Evolutionary conservation across 2,329 filamentous ascomycete species (phyloP).

Genomic region (Colletotrichum simmondsii): DNA sequence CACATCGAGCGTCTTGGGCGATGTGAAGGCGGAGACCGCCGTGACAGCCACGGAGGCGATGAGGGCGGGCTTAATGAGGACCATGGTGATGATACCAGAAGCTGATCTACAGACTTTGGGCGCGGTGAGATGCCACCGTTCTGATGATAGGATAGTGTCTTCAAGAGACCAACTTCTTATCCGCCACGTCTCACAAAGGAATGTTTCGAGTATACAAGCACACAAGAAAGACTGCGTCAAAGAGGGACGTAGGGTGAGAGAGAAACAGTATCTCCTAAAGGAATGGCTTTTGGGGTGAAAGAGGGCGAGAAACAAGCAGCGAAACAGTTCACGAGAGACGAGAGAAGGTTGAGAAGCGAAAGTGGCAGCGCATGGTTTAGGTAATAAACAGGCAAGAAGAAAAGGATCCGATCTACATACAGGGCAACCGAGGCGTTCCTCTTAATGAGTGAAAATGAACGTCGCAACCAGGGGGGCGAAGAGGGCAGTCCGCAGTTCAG

Average conservation of each 20-base stretch:
- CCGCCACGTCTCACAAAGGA: not conserved
- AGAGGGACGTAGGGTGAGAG: not conserved
- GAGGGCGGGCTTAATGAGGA: constrained; percentile 14
- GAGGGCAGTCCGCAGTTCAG: not conserved
- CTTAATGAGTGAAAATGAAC: not conserved
- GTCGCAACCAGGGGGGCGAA: not conserved
- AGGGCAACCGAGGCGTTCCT: not conserved
- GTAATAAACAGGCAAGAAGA: not conserved
- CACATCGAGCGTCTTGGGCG: constrained; percentile 54
- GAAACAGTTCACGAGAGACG: not conserved
- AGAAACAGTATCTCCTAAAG: not conserved
- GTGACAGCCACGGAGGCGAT: constrained; percentile 38
- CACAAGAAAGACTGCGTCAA: not conserved
- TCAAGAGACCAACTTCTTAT: not conserved
- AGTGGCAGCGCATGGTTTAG: not conserved
- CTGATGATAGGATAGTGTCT: not conserved
- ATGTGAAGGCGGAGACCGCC: constrained; percentile 39
- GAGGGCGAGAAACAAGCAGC: not conserved
- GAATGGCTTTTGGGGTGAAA: not conserved
- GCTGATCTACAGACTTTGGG: not conserved
- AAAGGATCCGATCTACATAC: not conserved
- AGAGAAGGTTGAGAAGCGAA: not conserved
- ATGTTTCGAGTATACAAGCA: too few relatives aligned
- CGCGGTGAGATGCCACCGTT: not conserved
- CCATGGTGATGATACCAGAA: constrained; percentile 5